Conservation (phyloP, 345 rosid species). For the Turritis glabra region DNA sequence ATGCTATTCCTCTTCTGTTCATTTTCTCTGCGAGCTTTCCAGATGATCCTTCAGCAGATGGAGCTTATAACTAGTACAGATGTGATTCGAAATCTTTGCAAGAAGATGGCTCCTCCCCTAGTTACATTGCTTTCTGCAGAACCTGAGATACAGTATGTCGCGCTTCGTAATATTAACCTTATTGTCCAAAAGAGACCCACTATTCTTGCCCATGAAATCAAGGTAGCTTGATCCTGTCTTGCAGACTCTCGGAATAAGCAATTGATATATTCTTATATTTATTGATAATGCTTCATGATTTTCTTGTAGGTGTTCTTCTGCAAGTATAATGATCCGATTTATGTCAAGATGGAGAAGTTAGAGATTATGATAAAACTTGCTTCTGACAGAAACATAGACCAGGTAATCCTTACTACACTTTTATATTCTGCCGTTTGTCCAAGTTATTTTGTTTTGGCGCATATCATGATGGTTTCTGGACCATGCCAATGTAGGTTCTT, state of each 20-base stretch:
- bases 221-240: conserved; percentile 50
- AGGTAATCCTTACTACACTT: conserved; percentile 47
- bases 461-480: conserved; percentile 25
- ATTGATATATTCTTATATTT: conserved; percentile 15
- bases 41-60: conserved; percentile 99
- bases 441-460: conserved; percentile 5
- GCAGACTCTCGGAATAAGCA: not conserved
- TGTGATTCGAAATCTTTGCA: conserved; percentile 96
- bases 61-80: conserved; percentile 93
- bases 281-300: not conserved
- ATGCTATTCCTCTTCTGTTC: conserved; percentile 7
- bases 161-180: conserved; percentile 89
- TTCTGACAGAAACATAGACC: conserved; percentile 93
- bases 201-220: conserved; percentile 97
- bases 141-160: conserved; percentile 98
- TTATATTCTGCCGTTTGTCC: not conserved
- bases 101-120: conserved; percentile 99
- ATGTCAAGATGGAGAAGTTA: conserved; percentile 98
- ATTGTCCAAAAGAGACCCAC: conserved; percentile 93
- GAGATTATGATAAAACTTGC: conserved; percentile 99
- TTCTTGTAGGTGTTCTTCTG: conserved; percentile 87
- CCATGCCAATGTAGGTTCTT: conserved; percentile 59
- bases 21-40: conserved; percentile 22
- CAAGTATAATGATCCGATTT: conserved; percentile 98
- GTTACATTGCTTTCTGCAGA: conserved; percentile 95